Base-by-base conservation (phyloP, 1,139 yeast genomes). In the Lizanozyma gosingica region DNA sequence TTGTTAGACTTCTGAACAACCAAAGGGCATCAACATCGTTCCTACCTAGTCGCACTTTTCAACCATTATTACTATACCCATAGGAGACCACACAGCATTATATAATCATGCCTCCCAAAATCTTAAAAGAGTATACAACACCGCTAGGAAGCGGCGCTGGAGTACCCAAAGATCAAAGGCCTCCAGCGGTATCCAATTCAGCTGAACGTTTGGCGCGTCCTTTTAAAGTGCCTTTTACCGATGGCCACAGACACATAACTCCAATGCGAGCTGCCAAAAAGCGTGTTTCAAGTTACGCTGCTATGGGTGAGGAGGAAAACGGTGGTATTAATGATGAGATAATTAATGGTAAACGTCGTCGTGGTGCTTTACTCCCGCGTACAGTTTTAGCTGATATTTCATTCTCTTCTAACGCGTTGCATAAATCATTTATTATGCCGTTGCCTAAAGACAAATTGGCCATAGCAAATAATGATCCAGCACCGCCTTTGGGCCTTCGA, bases 401-500 rank as follows among this genome's bases (percentile, higher is more conserved):
- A 6, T 11, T 22, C 9, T 6, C 6, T 6, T 22, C 29, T 22
- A 22, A 22, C 11, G 11, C 29, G 29, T 6, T 22, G 11, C 29
- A 22, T 11, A 22, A 22, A 11, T 22, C 29, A 22, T 22, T 6
- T 11, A 22, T 6, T 6, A 22, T 22, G 29, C 29, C 29, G 11
- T 22, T 22, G 29, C 6, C 11, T 22, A 11, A 22, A 22, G 29
- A 22, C 11, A 22, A 22, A 11, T 11, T 22, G 29, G 9, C 11
- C 11, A 6, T 59, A 36, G 44, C 45, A 4, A 45, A 43, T 29
- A 46, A 52, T 14, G 56, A 56, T 3, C 83, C 90, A 1, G 86
- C 94, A 1, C 90, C 94, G 0, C 80, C 88, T 0, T 64, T 90
- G 44, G 97, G 97, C 0, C 87, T 88, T 40, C 75, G 83, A 45